A percentile compares a stretch with the other conserved stretches of the same genome.
Conservation (phyloP, 2,329 filamentous ascomycete species). For the Phaeosphaeria sp. region DNA sequence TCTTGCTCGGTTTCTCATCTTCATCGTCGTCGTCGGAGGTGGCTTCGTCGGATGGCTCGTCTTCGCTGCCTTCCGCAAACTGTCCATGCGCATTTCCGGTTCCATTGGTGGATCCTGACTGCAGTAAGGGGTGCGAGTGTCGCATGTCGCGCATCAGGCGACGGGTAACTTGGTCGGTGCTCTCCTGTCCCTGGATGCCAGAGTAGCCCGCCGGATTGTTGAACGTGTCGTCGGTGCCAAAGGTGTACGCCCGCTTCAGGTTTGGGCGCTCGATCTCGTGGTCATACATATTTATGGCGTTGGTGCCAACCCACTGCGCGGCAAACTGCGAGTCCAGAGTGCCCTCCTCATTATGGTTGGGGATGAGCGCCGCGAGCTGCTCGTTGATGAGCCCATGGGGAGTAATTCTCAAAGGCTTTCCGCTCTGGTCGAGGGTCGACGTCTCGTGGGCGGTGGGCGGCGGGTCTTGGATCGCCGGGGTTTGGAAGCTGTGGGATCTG, state of each 20-base stretch:
- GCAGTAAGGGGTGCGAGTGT: constrained; percentile 25
- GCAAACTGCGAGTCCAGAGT: constrained; percentile 39
- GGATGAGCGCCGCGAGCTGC: constrained; percentile 38
- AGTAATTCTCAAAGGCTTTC: constrained; percentile 28
- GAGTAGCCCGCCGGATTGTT: constrained; percentile 37
- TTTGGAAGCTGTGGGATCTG: constrained; percentile 31
- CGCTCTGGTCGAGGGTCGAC: constrained; percentile 5
- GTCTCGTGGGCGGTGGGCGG: constrained; percentile 7
- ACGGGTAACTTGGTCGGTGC: constrained; percentile 29
- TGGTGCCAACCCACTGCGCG: constrained; percentile 31
- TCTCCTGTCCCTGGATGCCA: constrained; percentile 27
- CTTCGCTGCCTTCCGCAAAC: constrained; percentile 22
- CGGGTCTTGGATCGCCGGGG: constrained; percentile 10
- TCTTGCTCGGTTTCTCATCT: constrained; percentile 26
- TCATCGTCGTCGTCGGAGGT: constrained; percentile 33
- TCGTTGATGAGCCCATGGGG: constrained; percentile 36
- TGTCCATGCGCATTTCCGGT: constrained; percentile 8
- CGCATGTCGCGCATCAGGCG: constrained; percentile 33
- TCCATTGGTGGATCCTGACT: constrained; percentile 10
- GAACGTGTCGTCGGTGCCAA: constrained; percentile 46
- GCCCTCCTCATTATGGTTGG: constrained; percentile 33
- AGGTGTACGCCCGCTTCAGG: constrained; percentile 42
- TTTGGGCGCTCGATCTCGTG: constrained; percentile 24
- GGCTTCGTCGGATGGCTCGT: constrained; percentile 28
- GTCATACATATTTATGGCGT: constrained; percentile 24